A percentile compares a stretch with the other conserved stretches of the same genome.
Conservation (phyloP, 768 basidiomycete species). For the Lactarius hatsudake region DNA sequence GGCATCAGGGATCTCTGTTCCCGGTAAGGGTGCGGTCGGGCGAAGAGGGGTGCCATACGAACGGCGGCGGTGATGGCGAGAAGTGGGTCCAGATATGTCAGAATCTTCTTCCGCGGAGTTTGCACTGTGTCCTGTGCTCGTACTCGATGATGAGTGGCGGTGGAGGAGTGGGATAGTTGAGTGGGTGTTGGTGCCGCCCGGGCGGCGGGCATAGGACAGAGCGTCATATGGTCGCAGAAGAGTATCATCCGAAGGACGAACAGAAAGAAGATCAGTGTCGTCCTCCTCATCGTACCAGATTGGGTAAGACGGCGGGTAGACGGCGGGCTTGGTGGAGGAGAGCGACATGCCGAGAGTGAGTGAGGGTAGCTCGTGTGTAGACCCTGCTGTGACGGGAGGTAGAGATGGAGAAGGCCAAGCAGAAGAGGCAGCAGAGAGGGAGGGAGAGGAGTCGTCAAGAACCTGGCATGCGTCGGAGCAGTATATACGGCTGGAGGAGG, state of each 20-base stretch:
- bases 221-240: slow-evolving; percentile 10
- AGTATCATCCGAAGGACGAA: slow-evolving; percentile 10
- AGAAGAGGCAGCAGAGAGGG: slow-evolving; percentile 30
- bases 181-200: slow-evolving; percentile 28
- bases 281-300: slow-evolving; percentile 28
- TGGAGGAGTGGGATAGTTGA: slow-evolving; percentile 29
- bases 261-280: slow-evolving; percentile 11
- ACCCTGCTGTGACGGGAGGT: slow-evolving; percentile 7
- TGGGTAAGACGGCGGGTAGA: slow-evolving; percentile 15
- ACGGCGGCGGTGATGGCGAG: slow-evolving; percentile 16
- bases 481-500: slow-evolving; percentile 28
- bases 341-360: slow-evolving; percentile 21
- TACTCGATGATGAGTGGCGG: slow-evolving; percentile 23
- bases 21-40: slow-evolving; percentile 5
- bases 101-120: slow-evolving; percentile 21
- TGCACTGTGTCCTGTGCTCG: slow-evolving; percentile 13
- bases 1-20: slow-evolving; percentile 10
- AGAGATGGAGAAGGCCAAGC: slow-evolving; percentile 27
- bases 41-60: slow-evolving; percentile 15
- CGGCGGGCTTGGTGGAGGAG: slow-evolving; percentile 20
- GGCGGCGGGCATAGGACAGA: slow-evolving; percentile 29
- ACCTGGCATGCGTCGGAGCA: slow-evolving; percentile 28
- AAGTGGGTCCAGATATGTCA: slow-evolving; percentile 17
- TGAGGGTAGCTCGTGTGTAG: slow-evolving; percentile 19
- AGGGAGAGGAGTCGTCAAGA: slow-evolving; percentile 29